Conservation (phyloP, 257 asterid species). For the Scutellaria minor region DNA sequence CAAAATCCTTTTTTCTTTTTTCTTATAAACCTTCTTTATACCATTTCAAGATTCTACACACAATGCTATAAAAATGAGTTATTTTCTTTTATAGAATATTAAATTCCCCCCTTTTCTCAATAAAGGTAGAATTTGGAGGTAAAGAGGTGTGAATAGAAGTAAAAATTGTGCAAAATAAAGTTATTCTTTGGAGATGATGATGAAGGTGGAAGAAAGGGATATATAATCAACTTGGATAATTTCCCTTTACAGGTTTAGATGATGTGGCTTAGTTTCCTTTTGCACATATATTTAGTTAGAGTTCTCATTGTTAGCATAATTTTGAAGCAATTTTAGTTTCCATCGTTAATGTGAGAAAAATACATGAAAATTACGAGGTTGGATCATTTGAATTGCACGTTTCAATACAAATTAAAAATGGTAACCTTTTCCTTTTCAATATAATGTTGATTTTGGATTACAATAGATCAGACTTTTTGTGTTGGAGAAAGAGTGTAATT, state of each 20-base stretch:
- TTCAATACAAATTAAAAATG: too few relatives aligned
- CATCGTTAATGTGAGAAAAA: too few relatives aligned
- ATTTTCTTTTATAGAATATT: not conserved
- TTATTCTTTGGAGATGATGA: slow-evolving; percentile 43
- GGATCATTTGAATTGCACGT: too few relatives aligned
- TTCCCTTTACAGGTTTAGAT: slow-evolving; percentile 38
- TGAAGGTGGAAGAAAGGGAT: slow-evolving; percentile 3
- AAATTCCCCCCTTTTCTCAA: not conserved
- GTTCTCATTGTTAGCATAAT: not conserved
- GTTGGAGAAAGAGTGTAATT: too few relatives aligned
- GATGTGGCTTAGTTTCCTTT: slow-evolving; percentile 28
- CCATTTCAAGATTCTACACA: slow-evolving; percentile 25
- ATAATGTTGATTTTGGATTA: too few relatives aligned
- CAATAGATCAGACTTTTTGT: too few relatives aligned
- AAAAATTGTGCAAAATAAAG: slow-evolving; percentile 36
- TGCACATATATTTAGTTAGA: not conserved
- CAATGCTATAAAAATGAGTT: not conserved
- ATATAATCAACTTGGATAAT: slow-evolving; percentile 29
- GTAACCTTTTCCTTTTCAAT: too few relatives aligned
- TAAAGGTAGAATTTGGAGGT: slow-evolving; percentile 31
- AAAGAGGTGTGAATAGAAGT: slow-evolving; percentile 38
- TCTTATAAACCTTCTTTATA: slow-evolving; percentile 1
- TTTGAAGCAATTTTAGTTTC: too few relatives aligned
- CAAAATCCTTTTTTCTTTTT: not conserved
- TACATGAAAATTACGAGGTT: too few relatives aligned